Evolutionary conservation across 1,139 yeast genomes (phyloP), one percentile per base, ranked within the genome.

Genomic region (Zygoascus hellenicus): DNA sequence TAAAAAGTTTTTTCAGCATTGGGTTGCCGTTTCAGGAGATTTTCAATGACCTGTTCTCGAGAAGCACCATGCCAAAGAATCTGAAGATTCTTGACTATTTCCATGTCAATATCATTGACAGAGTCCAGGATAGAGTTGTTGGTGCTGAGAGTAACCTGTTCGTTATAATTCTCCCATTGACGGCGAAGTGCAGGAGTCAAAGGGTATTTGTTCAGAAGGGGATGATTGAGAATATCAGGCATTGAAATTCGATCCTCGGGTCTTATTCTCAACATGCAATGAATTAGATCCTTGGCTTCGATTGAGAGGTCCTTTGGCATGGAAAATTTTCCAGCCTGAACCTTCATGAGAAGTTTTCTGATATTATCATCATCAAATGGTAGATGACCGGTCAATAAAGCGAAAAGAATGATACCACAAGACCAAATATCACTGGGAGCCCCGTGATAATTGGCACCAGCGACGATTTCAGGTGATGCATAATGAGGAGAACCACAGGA

Each of bases 351-450:
- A 52, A 92, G 71, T 57, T 83, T 82, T 56, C 97, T 76, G 55
- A 92, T 89, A 64, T 89, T 89, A 59, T 89, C 97, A 66, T 92
- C 97, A 67, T 92, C 98, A 65, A 94, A 94, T 1, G 98, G 98
- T 53, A 92, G 72, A 65, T 92, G 92, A 33, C 98, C 98, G 0
- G 97, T 90, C 48, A 92, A 74, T 46, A 92, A 71, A 1, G 98
- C 98, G 70, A 88, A 92, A 45, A 92, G 71, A 47, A 92, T 92
- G 56, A 92, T 88, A 55, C 98, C 98, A 68, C 98, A 92, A 9
- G 97, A 89, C 99, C 99, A 92, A 46, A 92, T 92, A 66, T 92
- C 99, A 34, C 95, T 83, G 28, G 96, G 97, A 15, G 96, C 92
- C 13, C 98, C 98, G 63, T 92, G 97, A 64, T 92, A 92, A 52